phyloP scores from a whole-genome alignment of 805 yeast species.

The Myxozyma geophila region DNA sequence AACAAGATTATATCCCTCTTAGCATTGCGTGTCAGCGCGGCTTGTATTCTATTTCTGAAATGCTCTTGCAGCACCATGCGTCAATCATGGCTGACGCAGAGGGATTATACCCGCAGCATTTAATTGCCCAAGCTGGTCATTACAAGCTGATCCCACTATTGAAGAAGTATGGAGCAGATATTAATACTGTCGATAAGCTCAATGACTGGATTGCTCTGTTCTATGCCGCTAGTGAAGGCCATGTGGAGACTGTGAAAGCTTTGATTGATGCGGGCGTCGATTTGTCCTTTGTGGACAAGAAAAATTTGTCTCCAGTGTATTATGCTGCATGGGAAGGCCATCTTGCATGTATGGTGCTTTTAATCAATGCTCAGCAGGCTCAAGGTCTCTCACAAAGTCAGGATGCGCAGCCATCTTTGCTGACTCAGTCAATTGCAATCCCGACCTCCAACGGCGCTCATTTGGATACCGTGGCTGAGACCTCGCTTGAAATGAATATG shows the following conservation, averaged over 20 bases:
- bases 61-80: conserved; percentile 54
- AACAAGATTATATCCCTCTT: conserved; percentile 58
- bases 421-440: neutral
- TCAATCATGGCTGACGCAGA: conserved; percentile 72
- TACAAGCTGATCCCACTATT: conserved; percentile 68
- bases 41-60: conserved; percentile 67
- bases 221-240: conserved; percentile 88
- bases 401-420: neutral
- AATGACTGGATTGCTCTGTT: conserved; percentile 94
- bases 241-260: conserved; percentile 67
- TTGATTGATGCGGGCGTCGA: conserved; percentile 77
- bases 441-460: neutral
- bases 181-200: conserved; percentile 79
- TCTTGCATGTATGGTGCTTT: conserved; percentile 72
- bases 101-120: conserved; percentile 82
- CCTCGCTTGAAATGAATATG: conserved; percentile 6
- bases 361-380: conserved; percentile 50
- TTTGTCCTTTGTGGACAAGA: conserved; percentile 70
- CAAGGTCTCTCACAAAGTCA: neutral
- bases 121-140: conserved; percentile 85
- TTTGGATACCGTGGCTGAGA: neutral
- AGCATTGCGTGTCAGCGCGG: conserved; percentile 90
- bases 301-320: conserved; percentile 77
- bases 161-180: conserved; percentile 58
- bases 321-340: conserved; percentile 96